Conservation (phyloP, 257 asterid genomes). For the Jacaranda mimosifolia region DNA sequence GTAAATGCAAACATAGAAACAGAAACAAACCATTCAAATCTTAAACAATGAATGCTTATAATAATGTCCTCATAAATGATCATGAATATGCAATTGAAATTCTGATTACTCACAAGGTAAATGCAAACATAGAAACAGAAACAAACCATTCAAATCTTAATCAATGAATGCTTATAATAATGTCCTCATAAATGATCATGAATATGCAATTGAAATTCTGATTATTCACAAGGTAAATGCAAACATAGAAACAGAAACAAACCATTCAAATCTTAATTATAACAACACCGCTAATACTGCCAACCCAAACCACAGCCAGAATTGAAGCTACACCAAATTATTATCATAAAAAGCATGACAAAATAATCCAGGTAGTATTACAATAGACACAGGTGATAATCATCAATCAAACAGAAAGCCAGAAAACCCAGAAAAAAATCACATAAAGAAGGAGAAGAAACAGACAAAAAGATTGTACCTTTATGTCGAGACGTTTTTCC, state of each 20-base stretch:
- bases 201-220: background rate
- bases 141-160: too few relatives aligned
- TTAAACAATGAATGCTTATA: constrained; percentile 35
- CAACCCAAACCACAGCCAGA: background rate
- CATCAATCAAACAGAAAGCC: background rate
- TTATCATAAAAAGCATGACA: background rate
- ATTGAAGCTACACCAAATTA: background rate
- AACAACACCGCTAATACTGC: background rate
- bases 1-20: too few relatives aligned
- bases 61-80: constrained; percentile 23
- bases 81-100: constrained; percentile 1
- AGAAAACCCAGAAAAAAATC: background rate
- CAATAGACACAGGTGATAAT: background rate
- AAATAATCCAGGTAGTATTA: background rate
- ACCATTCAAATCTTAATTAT: background rate
- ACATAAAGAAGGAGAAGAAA: background rate
- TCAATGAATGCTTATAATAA: constrained; percentile 33
- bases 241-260: background rate
- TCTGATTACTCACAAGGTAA: too few relatives aligned
- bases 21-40: too few relatives aligned
- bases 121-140: too few relatives aligned
- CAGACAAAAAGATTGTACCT: constrained; percentile 46
- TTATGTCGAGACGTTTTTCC: constrained; percentile 90
- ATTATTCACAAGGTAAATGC: background rate
- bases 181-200: constrained; percentile 21